A percentile compares a stretch with the other conserved stretches of the same genome.
These are phyloP conservation scores for Penicillium herquei DNA, from an alignment of 495 filamentous ascomycete genomes.

Conservation along the genomic window DNA sequence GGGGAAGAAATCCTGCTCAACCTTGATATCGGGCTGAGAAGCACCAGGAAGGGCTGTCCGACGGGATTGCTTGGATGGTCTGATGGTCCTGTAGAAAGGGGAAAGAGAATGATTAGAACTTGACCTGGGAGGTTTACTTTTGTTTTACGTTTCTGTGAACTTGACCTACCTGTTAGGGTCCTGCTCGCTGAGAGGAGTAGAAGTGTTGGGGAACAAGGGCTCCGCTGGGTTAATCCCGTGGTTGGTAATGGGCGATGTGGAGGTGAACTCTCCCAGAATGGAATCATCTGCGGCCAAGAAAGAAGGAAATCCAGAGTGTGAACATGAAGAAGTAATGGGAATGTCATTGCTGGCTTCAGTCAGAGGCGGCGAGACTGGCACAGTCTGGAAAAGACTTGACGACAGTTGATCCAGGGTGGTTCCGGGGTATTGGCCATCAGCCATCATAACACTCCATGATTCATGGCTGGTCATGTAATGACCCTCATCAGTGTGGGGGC, in stretches of 20 bases:
- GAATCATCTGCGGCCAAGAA: slow-evolving; percentile 41
- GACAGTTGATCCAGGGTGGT: slow-evolving; percentile 39
- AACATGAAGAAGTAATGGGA: slow-evolving; percentile 46
- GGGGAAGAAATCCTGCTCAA: slow-evolving; percentile 40
- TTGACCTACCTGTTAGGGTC: slow-evolving; percentile 46
- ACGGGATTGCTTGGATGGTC: slow-evolving; percentile 37
- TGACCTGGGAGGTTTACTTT: not conserved
- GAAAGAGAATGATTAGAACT: slow-evolving; percentile 17
- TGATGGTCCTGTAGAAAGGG: slow-evolving; percentile 35
- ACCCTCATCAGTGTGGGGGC: slow-evolving; percentile 42
- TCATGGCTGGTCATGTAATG: slow-evolving; percentile 37
- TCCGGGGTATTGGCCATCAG: slow-evolving; percentile 40
- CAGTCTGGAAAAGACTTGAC: slow-evolving; percentile 37
- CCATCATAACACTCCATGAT: slow-evolving; percentile 42
- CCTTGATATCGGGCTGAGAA: slow-evolving; percentile 35
- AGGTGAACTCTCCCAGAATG: slow-evolving; percentile 38
- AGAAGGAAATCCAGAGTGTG: slow-evolving; percentile 41
- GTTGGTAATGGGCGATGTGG: slow-evolving; percentile 31
- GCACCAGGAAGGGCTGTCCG: slow-evolving; percentile 34
- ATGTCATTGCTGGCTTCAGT: slow-evolving; percentile 48
- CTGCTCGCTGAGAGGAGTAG: slow-evolving; percentile 39
- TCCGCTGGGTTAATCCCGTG: slow-evolving; percentile 44
- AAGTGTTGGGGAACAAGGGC: slow-evolving; percentile 38
- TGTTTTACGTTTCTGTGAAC: not conserved
- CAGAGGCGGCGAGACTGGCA: slow-evolving; percentile 46